Evolutionary conservation across 345 rosid species (phyloP).

Genomic region (Brassica cretica): DNA sequence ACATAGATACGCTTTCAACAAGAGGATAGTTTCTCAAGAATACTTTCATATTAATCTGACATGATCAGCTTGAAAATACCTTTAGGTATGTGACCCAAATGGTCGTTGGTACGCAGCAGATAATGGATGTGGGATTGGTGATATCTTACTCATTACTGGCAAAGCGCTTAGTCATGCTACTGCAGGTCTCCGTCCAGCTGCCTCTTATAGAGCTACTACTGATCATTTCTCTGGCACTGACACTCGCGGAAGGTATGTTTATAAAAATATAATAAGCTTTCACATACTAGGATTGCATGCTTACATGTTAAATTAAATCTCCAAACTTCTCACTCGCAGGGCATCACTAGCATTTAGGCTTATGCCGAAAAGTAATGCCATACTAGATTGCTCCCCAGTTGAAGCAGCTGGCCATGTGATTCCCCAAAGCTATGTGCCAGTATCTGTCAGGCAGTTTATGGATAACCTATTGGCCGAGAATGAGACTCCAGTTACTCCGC

Average conservation of each 20-base stretch:
- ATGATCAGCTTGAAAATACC: conserved; percentile 19
- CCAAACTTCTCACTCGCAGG: conserved; percentile 43
- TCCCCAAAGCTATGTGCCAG: conserved; percentile 87
- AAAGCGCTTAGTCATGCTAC: conserved; percentile 39
- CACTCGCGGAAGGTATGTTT: conserved; percentile 71
- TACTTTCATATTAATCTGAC: conserved; percentile 6
- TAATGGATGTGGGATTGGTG: conserved; percentile 66
- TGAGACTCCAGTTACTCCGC: conserved; percentile 56
- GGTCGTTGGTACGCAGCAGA: conserved; percentile 98
- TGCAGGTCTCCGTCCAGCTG: conserved; percentile 94
- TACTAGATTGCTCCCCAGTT: conserved; percentile 94
- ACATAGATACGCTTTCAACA: neutral
- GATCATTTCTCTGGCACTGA: conserved; percentile 53
- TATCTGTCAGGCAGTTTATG: conserved; percentile 98
- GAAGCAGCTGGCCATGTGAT: conserved; percentile 95
- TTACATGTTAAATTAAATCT: neutral
- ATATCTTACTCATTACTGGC: conserved; percentile 60
- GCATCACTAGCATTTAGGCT: conserved; percentile 85
- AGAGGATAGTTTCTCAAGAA: conserved; percentile 13
- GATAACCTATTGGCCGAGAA: conserved; percentile 97
- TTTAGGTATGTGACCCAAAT: conserved; percentile 93
- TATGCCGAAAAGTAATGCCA: conserved; percentile 93
- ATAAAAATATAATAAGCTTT: no score
- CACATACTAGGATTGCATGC: conserved; percentile 1
- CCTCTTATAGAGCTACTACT: conserved; percentile 62